phyloP scores from a whole-genome alignment of 495 filamentous ascomycete genomes.

The Penicillium dipodomyicola region DNA sequence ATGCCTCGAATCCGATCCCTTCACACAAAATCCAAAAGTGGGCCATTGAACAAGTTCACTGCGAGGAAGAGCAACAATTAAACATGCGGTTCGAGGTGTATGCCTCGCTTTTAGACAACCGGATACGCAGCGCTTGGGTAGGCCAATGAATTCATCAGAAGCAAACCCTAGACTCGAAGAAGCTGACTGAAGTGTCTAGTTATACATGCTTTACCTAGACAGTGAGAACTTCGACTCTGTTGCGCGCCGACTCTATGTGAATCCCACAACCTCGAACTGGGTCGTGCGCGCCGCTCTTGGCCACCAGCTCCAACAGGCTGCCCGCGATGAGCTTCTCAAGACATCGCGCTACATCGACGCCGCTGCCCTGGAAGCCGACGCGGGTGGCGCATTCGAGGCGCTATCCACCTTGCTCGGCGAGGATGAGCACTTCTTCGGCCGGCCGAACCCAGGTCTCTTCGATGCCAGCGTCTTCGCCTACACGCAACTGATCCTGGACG shows the following conservation, averaged over 20 bases:
- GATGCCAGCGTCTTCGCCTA: conserved; percentile 91
- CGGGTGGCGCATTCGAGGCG: conserved; percentile 69
- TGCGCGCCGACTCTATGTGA: conserved; percentile 66
- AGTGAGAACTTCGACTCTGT: conserved; percentile 61
- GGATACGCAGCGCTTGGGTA: conserved; percentile 86
- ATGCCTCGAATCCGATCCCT: conserved; percentile 50
- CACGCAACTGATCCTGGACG: conserved; percentile 73
- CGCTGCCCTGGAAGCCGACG: conserved; percentile 62
- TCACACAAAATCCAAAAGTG: conserved; percentile 69
- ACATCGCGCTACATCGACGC: conserved; percentile 58
- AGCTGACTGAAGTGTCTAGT: conserved; percentile 40
- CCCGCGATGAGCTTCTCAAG: conserved; percentile 68
- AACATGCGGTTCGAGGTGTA: conserved; percentile 73
- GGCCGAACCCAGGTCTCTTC: conserved; percentile 64
- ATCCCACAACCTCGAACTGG: conserved; percentile 56
- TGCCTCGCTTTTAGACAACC: conserved; percentile 71
- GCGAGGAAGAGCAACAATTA: conserved; percentile 50
- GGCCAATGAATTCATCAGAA: conserved; percentile 15
- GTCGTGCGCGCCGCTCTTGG: conserved; percentile 62
- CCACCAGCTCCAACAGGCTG: conserved; percentile 66
- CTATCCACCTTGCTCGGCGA: conserved; percentile 66
- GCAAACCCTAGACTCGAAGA: not conserved
- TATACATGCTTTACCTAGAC: conserved; percentile 77
- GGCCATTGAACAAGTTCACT: conserved; percentile 52
- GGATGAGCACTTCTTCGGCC: conserved; percentile 65